Conservation (phyloP, 106 monocot species). For the Iris macrosiphon region DNA sequence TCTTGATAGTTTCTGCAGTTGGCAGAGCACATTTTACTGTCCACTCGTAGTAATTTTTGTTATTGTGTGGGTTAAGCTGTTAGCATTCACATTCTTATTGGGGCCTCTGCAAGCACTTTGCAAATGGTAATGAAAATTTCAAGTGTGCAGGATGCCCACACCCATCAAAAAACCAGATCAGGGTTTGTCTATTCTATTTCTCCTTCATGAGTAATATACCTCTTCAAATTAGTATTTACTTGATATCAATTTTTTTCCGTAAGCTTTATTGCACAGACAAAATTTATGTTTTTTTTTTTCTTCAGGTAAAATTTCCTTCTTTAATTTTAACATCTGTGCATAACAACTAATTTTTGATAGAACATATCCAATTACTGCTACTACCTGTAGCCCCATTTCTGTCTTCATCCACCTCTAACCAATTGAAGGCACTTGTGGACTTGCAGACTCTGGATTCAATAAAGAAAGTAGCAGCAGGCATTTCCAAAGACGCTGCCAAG, state of each 20-base stretch:
- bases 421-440: neutral
- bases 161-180: too few relatives aligned
- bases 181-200: too few relatives aligned
- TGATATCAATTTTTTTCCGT: neutral
- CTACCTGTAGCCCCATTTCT: neutral
- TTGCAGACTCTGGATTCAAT: conserved; percentile 81
- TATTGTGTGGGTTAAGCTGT: too few relatives aligned
- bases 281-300: neutral
- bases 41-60: too few relatives aligned
- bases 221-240: neutral
- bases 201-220: too few relatives aligned
- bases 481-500: conserved; percentile 90
- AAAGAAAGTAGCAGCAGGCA: conserved; percentile 68
- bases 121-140: too few relatives aligned
- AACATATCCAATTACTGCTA: neutral
- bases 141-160: too few relatives aligned
- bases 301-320: neutral
- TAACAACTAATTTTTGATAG: neutral
- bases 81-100: too few relatives aligned
- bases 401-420: neutral
- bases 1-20: too few relatives aligned
- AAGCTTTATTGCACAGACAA: neutral
- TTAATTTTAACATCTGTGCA: neutral
- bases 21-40: too few relatives aligned
- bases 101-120: too few relatives aligned